Base-by-base conservation (phyloP, 139 green algal genomes). In the Chlamydomonas sphaeroides region DNA sequence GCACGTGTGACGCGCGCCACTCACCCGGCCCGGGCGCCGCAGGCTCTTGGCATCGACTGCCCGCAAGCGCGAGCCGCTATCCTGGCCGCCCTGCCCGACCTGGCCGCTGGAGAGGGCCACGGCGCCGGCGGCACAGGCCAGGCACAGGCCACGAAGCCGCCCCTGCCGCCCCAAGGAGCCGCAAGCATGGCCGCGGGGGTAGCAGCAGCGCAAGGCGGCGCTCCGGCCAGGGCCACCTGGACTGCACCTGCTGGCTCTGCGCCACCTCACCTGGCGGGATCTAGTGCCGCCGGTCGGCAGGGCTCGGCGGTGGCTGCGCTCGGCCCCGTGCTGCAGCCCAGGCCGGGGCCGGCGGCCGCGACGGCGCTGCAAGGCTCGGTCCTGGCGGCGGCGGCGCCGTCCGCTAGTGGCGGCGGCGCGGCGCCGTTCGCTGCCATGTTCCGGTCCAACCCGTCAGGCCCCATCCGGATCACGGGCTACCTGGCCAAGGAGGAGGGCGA, bases 41-140 rank as follows among this genome's bases (percentile, higher is more conserved):
- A 89, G 79, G 79, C 59, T 35, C 69, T 89, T 67, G 85, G 85
- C 11, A 66, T 89, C 17, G 53, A 49, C 28, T 66, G 79, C 53
- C 59, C 49, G 5, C 20, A 18, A 0, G 59, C 70, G 63, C 61
- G 84, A 1, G 48, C 49, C 10, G 65, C 57, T 15, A 83, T 88
- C 25, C 69, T 88, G 38, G 49, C 63, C 23, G 78, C 85, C 41
- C 71, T 76, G 26, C 61, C 68, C 10, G 35, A 57, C 56, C 36
- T 79, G 7, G 36, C 56, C 8, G 57, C 73, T 35, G 65, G 21
- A 30, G 15, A 3, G 68, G 21, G 3, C 8, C n/a, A 5, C 14
- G 32, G 30, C 2, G 56, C 23, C 26, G 61, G 21, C 25, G 8
- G 10, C 51, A n/a, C n/a, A n/a, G n/a, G n/a, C n/a, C n/a, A n/a